Evolutionary conservation across 2,329 filamentous ascomycete species (phyloP), one percentile per base, ranked within the genome.

Genomic region (Verticillium nonalfalfae): DNA sequence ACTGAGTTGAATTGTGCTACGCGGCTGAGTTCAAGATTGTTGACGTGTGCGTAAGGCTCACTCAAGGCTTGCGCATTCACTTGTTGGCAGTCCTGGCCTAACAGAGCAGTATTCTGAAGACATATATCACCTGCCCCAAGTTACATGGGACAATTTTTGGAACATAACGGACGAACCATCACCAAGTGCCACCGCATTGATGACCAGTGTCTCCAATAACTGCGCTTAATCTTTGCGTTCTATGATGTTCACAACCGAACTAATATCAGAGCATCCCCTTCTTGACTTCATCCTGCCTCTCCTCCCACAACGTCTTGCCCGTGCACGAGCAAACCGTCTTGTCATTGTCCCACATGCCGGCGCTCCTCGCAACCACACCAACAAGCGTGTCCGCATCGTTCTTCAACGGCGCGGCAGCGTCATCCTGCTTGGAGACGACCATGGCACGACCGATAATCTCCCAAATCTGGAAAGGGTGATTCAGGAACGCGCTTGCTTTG

Each of bases 241-340:
- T 31, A 31, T 31, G 4, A 31, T 31, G 26, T 31, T 31, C 26
- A 31, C 26, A 31, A 31, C 26, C 4, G 26, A 31, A 45, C 56
- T 21, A 14, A 34, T 33, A 64, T 86, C 75, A 97, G 68, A 95
- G 78, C 91, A 99, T 98, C 2, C 95, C 95, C 78, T 91, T 93
- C 67, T 84, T 82, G 52, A 93, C 87, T 78, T 97, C 91, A 70
- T 97, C 93, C 76, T 89, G 88, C 68, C 95, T 86, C 81, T 99
- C 95, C 76, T 99, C 90, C 95, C 95, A 99, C 11, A 99, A 85
- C 61, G 93, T 98, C 85, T 98, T 98, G 4, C 95, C 95, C 40
- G 93, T 96, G 76, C 95, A 99, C 57, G 93, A 97, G 75, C 95
- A 99, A 6, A 99, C 94, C 56, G 91, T 97, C 83, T 98, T 99